Evolutionary conservation across 1,284 basidiomycete species (phyloP), one percentile per base, ranked within the genome.

Genomic region (Moesziomyces sp.): DNA sequence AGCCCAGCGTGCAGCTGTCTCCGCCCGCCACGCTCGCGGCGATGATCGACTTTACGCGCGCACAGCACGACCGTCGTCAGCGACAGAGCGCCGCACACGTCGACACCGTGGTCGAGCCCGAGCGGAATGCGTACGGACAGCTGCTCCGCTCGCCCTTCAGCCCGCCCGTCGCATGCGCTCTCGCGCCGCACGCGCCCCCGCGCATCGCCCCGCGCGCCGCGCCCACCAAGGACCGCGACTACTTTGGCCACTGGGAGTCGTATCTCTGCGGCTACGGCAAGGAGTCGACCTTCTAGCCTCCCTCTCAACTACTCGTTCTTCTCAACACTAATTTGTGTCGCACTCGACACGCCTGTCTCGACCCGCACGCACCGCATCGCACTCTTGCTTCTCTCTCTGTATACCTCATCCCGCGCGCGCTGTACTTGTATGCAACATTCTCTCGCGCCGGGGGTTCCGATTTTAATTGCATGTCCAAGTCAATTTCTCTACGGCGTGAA

Each of bases 181-280:
- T 38, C 9, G 66, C 49, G 18, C 19, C 48, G 2, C 43, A 58
- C 11, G 49, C 56, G 23, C 56, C 56, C 4, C 49, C 46, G 0
- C 56, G 56, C 30, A 68, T 68, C 46, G 54, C 55, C 2, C 59
- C 66, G 24, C 58, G 54, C 21, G 16, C 35, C 18, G 14, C 43
- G n/a, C 3, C 13, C 44, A 11, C 19, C 43, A 26, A 6, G 19
- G 16, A 6, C 44, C 50, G 26, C 14, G 56, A 68, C 48, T 68
- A 68, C 52, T 68, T 68, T 38, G 66, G 59, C 34, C 66, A 58
- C 35, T 68, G 66, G 66, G 66, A 68, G 44, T 30, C 55, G 4
- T 62, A 68, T 18, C 59, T 68, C 35, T 71, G 68, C 47, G 46
- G 58, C 45, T 60, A 47, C 38, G 57, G 67, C 52, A 70, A 59